A percentile compares a stretch with the other conserved stretches of the same genome.
Evolutionary conservation across 2,329 filamentous ascomycete species (phyloP).

Genomic region (Hirsutella thompsonii): DNA sequence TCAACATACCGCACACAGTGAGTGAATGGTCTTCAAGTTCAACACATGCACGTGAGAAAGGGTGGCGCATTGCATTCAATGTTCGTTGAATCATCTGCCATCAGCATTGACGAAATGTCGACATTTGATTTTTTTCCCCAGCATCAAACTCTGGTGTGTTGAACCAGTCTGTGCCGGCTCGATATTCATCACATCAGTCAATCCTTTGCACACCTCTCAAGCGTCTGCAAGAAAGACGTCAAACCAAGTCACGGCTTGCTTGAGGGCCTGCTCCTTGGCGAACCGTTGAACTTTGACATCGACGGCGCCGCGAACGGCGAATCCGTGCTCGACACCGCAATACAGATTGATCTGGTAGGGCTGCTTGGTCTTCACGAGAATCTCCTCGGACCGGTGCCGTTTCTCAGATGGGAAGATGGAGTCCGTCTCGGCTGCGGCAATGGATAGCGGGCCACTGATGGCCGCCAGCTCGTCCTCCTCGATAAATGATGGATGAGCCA

Average conservation of each 20-base stretch:
- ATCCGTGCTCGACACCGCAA: conserved; percentile 58
- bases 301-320: conserved; percentile 54
- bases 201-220: neutral
- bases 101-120: too few species aligned
- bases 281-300: conserved; percentile 40
- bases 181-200: too few species aligned
- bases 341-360: conserved; percentile 61
- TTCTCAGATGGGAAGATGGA: conserved; percentile 41
- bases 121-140: too few species aligned
- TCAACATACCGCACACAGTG: too few species aligned
- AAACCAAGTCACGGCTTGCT: conserved; percentile 67
- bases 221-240: conserved; percentile 28
- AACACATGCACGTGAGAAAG: too few species aligned
- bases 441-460: conserved; percentile 42
- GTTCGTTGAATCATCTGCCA: too few species aligned
- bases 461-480: conserved; percentile 43
- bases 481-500: conserved; percentile 53
- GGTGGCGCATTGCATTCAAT: too few species aligned
- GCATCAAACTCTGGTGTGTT: too few species aligned
- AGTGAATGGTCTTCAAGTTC: too few species aligned
- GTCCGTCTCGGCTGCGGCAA: conserved; percentile 53
- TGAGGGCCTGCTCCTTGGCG: conserved; percentile 67
- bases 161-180: too few species aligned
- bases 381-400: conserved; percentile 43
- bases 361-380: conserved; percentile 36